These are phyloP conservation scores for Stephania yunnanensis DNA, from an alignment of 164 flowering plant species.

Conservation along the genomic window DNA sequence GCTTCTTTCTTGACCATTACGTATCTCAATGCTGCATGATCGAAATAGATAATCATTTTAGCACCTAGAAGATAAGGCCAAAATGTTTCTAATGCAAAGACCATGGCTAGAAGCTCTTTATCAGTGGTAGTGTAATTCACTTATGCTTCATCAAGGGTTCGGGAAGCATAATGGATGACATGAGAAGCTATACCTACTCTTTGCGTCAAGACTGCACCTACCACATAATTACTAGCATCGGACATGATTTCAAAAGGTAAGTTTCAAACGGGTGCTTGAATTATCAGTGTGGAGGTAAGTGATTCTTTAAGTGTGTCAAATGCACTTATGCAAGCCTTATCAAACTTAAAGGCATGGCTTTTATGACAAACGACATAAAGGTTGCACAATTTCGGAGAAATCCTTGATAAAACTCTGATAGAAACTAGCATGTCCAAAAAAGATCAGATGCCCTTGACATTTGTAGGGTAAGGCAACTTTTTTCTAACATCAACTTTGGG, in stretches of 20 bases:
- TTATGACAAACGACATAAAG: no score
- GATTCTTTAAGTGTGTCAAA: background rate
- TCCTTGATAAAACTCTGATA: no score
- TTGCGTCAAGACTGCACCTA: no score
- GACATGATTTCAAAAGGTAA: slow-evolving; percentile 2
- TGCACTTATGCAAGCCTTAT: background rate
- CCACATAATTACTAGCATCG: background rate
- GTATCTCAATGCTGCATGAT: slow-evolving; percentile 1
- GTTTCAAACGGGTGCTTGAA: slow-evolving; percentile 6
- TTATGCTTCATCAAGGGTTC: no score
- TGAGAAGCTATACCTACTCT: no score
- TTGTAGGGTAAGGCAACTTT: background rate
- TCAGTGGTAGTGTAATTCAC: no score
- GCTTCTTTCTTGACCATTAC: slow-evolving; percentile 4
- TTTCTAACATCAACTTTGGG: background rate
- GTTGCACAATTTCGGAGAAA: no score
- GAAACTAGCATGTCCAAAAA: no score
- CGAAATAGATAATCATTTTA: slow-evolving; percentile 1
- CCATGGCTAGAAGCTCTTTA: slow-evolving; percentile 6
- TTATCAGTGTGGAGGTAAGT: background rate
- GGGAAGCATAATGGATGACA: no score
- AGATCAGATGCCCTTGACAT: background rate
- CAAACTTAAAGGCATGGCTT: background rate
- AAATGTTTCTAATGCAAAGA: slow-evolving; percentile 14
- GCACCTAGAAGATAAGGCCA: slow-evolving; percentile 9